phyloP scores from a whole-genome alignment of 2,329 filamentous ascomycete species.

The Neofusicoccum cordaticola region DNA sequence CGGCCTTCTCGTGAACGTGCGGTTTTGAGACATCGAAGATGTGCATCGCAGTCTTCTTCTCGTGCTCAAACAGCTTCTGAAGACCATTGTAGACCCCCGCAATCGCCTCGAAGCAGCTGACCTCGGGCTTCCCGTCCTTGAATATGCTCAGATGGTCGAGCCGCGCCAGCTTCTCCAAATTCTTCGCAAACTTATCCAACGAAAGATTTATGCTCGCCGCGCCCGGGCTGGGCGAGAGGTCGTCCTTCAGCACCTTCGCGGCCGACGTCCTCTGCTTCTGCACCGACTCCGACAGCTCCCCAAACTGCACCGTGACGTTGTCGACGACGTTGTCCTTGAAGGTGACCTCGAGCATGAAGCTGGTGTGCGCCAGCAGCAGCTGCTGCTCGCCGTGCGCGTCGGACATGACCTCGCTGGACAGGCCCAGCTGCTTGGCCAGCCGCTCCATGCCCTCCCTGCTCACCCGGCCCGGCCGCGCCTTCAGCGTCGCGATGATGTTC shows the following conservation, averaged over 20 bases:
- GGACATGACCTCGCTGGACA: conserved; percentile 43
- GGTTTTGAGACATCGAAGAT: conserved; percentile 37
- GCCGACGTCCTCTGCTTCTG: conserved; percentile 2
- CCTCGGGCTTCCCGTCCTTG: conserved; percentile 44
- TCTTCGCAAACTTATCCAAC: conserved; percentile 67
- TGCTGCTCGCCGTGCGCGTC: conserved; percentile 24
- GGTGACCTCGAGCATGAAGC: conserved; percentile 30
- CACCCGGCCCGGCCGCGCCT: conserved; percentile 65
- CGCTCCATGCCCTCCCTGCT: conserved; percentile 74
- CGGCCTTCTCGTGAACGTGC: conserved; percentile 46
- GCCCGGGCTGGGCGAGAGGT: conserved; percentile 59
- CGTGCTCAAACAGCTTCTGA: conserved; percentile 67
- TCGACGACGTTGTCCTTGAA: conserved; percentile 4
- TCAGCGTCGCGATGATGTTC: conserved; percentile 64
- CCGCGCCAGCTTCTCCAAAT: conserved; percentile 66
- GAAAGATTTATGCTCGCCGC: conserved; percentile 68
- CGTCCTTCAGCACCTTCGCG: conserved; percentile 55
- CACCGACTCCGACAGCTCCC: conserved; percentile 16
- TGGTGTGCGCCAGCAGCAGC: conserved; percentile 38
- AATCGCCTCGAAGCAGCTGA: conserved; percentile 76
- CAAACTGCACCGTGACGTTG: conserved; percentile 20
- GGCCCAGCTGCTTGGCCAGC: conserved; percentile 64
- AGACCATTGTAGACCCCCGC: conserved; percentile 71
- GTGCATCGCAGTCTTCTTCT: conserved; percentile 50
- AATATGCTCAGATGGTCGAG: conserved; percentile 66